Evolutionary conservation across 495 filamentous ascomycete species (phyloP).

Genomic region (Aspergillus sclerotioniger): DNA sequence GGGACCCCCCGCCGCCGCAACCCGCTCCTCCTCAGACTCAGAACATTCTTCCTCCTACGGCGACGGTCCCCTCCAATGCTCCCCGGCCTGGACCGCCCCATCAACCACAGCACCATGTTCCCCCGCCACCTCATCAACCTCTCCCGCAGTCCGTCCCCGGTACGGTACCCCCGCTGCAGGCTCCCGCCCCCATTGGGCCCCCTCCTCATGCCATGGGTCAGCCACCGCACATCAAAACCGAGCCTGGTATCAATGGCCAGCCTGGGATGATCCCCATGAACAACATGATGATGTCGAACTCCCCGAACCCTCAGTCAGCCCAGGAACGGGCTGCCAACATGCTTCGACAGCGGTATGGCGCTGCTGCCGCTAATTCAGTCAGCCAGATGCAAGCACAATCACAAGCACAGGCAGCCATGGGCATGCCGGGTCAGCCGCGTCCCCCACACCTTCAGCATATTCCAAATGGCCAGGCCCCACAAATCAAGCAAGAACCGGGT

Average conservation of each 20-base stretch:
- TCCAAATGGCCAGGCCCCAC: conserved; percentile 44
- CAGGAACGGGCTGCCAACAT: conserved; percentile 65
- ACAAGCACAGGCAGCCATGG: conserved; percentile 25
- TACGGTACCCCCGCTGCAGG: conserved; percentile 21
- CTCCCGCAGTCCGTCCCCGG: conserved; percentile 33
- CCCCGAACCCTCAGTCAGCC: conserved; percentile 51
- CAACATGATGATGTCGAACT: conserved; percentile 34
- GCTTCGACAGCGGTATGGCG: conserved; percentile 68
- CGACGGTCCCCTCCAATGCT: conserved; percentile 62
- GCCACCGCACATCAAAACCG: conserved; percentile 65
- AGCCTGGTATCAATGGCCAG: conserved; percentile 59
- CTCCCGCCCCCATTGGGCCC: conserved; percentile 19
- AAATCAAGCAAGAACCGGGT: conserved; percentile 48
- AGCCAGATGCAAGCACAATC: conserved; percentile 57
- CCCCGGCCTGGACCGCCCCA: conserved; percentile 35
- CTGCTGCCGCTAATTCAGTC: conserved; percentile 67
- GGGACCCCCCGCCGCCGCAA: conserved; percentile 73
- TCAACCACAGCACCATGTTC: conserved; percentile 34
- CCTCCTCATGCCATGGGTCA: conserved; percentile 36
- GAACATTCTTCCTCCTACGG: conserved; percentile 39
- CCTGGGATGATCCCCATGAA: conserved; percentile 40
- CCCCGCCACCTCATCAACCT: conserved; percentile 16
- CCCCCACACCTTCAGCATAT: conserved; percentile 38
- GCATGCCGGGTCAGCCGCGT: conserved; percentile 43
- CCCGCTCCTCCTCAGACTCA: conserved; percentile 34